These are phyloP conservation scores for Monilinia laxa DNA, from an alignment of 2,329 filamentous ascomycete genomes.

Conservation along the genomic window DNA sequence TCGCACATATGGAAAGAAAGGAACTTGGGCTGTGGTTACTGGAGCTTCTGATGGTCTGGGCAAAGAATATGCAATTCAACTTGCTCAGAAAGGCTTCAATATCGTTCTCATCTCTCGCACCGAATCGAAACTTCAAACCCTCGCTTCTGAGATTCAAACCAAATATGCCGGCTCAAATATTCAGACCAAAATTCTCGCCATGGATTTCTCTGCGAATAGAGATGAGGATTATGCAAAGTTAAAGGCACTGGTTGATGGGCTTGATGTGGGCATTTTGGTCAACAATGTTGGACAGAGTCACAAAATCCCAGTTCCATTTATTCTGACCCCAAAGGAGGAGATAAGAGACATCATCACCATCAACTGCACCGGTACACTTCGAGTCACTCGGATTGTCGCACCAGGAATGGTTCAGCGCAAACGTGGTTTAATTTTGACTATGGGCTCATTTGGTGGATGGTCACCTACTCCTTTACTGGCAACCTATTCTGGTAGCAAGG, in stretches of 20 bases:
- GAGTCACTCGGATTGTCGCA: constrained; percentile 80
- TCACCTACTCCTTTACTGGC: constrained; percentile 89
- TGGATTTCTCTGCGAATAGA: constrained; percentile 85
- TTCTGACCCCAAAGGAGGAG: constrained; percentile 74
- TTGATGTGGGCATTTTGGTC: constrained; percentile 84
- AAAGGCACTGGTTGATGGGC: constrained; percentile 62
- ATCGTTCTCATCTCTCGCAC: constrained; percentile 93
- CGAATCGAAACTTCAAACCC: constrained; percentile 79
- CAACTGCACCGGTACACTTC: constrained; percentile 89
- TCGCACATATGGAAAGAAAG: constrained; percentile 83
- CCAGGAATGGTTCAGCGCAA: constrained; percentile 83
- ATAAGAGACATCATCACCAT: constrained; percentile 89
- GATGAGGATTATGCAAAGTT: constrained; percentile 78
- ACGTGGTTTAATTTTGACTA: constrained; percentile 87
- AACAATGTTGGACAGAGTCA: constrained; percentile 98
- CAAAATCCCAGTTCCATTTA: constrained; percentile 86
- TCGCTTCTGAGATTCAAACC: constrained; percentile 71
- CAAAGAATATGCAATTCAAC: constrained; percentile 90
- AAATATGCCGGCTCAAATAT: constrained; percentile 62
- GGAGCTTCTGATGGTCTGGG: constrained; percentile 95
- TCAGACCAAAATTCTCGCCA: constrained; percentile 75
- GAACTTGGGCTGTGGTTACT: constrained; percentile 91
- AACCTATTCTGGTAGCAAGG: constrained; percentile 96
- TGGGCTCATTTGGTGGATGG: constrained; percentile 95
- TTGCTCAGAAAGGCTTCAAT: constrained; percentile 91